phyloP scores from a whole-genome alignment of 306 rosid genomes.

The Carpinus fangiana region DNA sequence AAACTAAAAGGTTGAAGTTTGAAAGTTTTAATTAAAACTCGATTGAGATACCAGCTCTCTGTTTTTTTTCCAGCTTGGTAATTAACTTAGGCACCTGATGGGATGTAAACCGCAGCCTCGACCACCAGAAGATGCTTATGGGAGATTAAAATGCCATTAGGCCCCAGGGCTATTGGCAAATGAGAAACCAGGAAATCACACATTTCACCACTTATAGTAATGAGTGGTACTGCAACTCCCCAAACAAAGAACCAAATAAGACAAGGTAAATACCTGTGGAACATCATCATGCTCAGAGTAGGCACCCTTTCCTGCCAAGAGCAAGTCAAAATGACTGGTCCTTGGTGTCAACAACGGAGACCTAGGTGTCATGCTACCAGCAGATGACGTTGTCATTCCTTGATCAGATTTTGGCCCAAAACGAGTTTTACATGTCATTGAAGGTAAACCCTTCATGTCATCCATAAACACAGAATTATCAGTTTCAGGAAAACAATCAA shows the following conservation, averaged over 20 bases:
- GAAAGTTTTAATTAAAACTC: not conserved
- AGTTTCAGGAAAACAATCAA: slow-evolving; percentile 90
- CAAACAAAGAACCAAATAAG: slow-evolving; percentile 9
- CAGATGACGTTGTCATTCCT: slow-evolving; percentile 98
- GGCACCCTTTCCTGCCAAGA: slow-evolving; percentile 92
- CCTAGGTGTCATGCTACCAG: slow-evolving; percentile 99
- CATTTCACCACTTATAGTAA: not conserved
- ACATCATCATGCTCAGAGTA: slow-evolving; percentile 91
- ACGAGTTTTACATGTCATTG: slow-evolving; percentile 92
- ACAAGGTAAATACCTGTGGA: slow-evolving; percentile 66
- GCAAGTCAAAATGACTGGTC: slow-evolving; percentile 90
- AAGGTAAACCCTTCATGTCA: slow-evolving; percentile 89
- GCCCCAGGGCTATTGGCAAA: not conserved
- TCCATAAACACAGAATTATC: slow-evolving; percentile 84
- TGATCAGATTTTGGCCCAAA: slow-evolving; percentile 99
- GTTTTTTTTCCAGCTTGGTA: not conserved
- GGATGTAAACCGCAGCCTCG: not conserved
- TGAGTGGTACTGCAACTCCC: slow-evolving; percentile 11
- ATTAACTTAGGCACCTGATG: not conserved
- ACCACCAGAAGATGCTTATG: not conserved
- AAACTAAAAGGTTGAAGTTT: not conserved
- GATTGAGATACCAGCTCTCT: not conserved
- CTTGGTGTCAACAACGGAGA: slow-evolving; percentile 96
- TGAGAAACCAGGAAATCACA: not conserved
- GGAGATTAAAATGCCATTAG: not conserved